A percentile compares a stretch with the other conserved stretches of the same genome.
Evolutionary conservation across 2,329 filamentous ascomycete species (phyloP).

Genomic region (Laburnicola sp.): DNA sequence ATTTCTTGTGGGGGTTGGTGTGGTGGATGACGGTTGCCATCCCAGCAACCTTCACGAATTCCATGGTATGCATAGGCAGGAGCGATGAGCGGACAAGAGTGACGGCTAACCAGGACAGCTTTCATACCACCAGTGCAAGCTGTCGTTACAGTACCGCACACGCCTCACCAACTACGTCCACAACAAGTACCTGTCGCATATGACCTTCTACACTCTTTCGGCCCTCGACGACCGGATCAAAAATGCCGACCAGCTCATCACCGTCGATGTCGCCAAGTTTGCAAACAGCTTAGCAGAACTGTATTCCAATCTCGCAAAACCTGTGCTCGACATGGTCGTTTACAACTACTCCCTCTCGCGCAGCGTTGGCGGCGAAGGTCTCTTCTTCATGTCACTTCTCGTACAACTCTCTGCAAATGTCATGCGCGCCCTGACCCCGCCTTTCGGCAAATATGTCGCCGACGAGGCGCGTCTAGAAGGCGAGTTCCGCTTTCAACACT

Average conservation of each 20-base stretch:
- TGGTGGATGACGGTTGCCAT: conserved; percentile 99
- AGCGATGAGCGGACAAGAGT: neutral
- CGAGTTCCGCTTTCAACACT: conserved; percentile 95
- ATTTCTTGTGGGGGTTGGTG: conserved; percentile 83
- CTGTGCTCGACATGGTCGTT: conserved; percentile 90
- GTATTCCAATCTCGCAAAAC: conserved; percentile 96
- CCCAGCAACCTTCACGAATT: conserved; percentile 96
- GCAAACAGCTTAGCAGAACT: conserved; percentile 92
- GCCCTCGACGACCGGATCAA: conserved; percentile 97
- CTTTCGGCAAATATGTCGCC: conserved; percentile 96
- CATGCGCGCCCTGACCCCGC: conserved; percentile 92
- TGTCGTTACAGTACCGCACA: conserved; percentile 89
- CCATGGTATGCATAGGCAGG: conserved; percentile 72
- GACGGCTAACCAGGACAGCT: conserved; percentile 58
- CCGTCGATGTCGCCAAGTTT: conserved; percentile 94
- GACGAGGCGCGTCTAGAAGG: conserved; percentile 94
- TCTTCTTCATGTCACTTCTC: conserved; percentile 92
- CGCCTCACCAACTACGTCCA: conserved; percentile 93
- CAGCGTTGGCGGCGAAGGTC: conserved; percentile 92
- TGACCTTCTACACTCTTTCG: conserved; percentile 97
- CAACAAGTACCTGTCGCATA: conserved; percentile 91
- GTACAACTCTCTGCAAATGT: conserved; percentile 91
- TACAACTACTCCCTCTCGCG: conserved; percentile 94
- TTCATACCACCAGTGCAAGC: conserved; percentile 93
- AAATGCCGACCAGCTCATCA: conserved; percentile 96